A percentile compares a stretch with the other conserved stretches of the same genome.
Conservation (phyloP, 2,329 filamentous ascomycete genomes). For the Fusarium tanahbumbuense region DNA sequence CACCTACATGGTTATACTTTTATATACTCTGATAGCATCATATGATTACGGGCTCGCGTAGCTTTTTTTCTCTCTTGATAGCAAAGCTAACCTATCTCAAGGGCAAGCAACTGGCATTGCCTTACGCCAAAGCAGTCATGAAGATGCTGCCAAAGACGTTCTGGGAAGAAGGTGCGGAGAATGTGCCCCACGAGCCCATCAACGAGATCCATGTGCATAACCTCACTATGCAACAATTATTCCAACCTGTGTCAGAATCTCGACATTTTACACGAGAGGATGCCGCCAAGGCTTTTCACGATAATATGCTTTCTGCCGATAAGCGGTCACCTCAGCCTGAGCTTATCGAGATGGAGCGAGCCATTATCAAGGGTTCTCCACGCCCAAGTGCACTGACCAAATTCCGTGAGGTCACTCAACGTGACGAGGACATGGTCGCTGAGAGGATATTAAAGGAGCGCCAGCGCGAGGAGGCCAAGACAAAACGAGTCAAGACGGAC, state of each 20-base stretch:
- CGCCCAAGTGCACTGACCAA: constrained; percentile 52
- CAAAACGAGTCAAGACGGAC: constrained; percentile 60
- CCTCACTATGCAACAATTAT: constrained; percentile 72
- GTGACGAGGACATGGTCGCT: constrained; percentile 56
- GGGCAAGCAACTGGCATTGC: constrained; percentile 80
- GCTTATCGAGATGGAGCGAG: constrained; percentile 67
- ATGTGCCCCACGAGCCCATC: constrained; percentile 66
- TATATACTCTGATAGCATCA: constrained; percentile 46
- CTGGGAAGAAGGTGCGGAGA: constrained; percentile 63
- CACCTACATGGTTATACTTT: constrained; percentile 82
- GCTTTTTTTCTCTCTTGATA: background rate
- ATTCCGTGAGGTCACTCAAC: constrained; percentile 58
- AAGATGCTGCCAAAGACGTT: constrained; percentile 82
- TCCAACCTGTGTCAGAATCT: constrained; percentile 72
- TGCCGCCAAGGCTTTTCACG: constrained; percentile 73
- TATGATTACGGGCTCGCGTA: constrained; percentile 14
- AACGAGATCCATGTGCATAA: constrained; percentile 74
- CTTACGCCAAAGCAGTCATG: constrained; percentile 81
- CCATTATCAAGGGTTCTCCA: constrained; percentile 54
- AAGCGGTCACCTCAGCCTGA: constrained; percentile 71
- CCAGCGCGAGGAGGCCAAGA: constrained; percentile 54
- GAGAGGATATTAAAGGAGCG: constrained; percentile 48
- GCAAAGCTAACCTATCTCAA: constrained; percentile 54
- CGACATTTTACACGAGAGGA: constrained; percentile 72
- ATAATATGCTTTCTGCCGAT: constrained; percentile 69